A percentile compares a stretch with the other conserved stretches of the same genome.
These are phyloP conservation scores for Lentinula edodes DNA, from an alignment of 768 basidiomycete species.

Conservation along the genomic window DNA sequence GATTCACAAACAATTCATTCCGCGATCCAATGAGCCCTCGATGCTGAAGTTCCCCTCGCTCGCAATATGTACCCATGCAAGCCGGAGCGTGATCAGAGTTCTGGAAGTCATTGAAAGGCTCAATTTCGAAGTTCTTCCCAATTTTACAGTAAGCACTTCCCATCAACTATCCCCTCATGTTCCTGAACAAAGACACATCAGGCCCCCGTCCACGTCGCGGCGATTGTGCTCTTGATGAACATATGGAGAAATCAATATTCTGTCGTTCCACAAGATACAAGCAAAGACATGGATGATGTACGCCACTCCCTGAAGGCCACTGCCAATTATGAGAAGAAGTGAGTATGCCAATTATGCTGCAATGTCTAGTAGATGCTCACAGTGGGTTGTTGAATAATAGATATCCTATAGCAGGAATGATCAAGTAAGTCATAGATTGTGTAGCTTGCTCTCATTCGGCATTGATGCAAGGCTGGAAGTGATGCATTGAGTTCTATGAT, in stretches of 20 bases:
- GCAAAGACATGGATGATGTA: neutral
- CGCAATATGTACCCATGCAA: constrained; percentile 37
- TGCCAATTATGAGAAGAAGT: neutral
- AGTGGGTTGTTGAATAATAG: neutral
- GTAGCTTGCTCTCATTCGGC: too few relatives aligned
- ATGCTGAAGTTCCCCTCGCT: constrained; percentile 29
- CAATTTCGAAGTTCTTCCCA: neutral
- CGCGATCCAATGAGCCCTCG: constrained; percentile 17
- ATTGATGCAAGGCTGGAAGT: neutral
- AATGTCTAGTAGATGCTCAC: neutral
- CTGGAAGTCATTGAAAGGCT: constrained; percentile 3
- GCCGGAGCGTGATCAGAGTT: constrained; percentile 24
- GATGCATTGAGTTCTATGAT: neutral
- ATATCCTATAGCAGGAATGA: neutral
- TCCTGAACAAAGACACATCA: neutral
- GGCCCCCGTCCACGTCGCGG: constrained; percentile 33
- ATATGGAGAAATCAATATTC: constrained; percentile 29
- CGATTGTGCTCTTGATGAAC: constrained; percentile 41
- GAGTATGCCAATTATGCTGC: neutral
- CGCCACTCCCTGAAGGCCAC: neutral
- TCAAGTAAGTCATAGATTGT: neutral
- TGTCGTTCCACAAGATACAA: neutral
- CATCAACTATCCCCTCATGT: neutral
- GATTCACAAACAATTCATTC: constrained; percentile 35
- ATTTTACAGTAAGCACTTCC: neutral